These are phyloP conservation scores for Glarea lozoyensis DNA, from an alignment of 495 filamentous ascomycete species.

Conservation along the genomic window DNA sequence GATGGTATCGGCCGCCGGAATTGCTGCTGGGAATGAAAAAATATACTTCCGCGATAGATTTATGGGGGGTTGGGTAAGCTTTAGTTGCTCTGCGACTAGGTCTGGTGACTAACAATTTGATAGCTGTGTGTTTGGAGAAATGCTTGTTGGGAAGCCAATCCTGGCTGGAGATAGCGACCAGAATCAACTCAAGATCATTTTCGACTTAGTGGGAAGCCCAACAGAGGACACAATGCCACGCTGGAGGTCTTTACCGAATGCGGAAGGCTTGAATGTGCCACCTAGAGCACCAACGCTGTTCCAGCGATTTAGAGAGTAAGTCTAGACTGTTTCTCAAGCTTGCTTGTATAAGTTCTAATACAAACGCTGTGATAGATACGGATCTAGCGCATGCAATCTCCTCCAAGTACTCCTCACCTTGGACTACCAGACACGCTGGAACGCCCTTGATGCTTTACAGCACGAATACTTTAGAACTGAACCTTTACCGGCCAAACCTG, in stretches of 20 bases:
- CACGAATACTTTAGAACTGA: slow-evolving; percentile 81
- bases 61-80: slow-evolving; percentile 92
- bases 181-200: slow-evolving; percentile 86
- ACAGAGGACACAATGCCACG: slow-evolving; percentile 91
- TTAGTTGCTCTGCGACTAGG: background rate
- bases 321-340: background rate
- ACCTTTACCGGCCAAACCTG: slow-evolving; percentile 71
- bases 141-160: slow-evolving; percentile 92
- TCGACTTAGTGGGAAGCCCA: slow-evolving; percentile 85
- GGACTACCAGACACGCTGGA: slow-evolving; percentile 80
- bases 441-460: slow-evolving; percentile 87
- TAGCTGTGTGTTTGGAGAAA: slow-evolving; percentile 95
- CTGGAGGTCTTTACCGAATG: slow-evolving; percentile 73
- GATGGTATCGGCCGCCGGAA: slow-evolving; percentile 97
- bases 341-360: background rate
- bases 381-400: slow-evolving; percentile 62
- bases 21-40: slow-evolving; percentile 73
- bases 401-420: slow-evolving; percentile 77
- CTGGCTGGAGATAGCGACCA: slow-evolving; percentile 80
- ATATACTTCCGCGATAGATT: slow-evolving; percentile 94
- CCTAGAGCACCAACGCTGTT: slow-evolving; percentile 56
- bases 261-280: slow-evolving; percentile 61
- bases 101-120: slow-evolving; percentile 18
- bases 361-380: slow-evolving; percentile 22
- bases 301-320: slow-evolving; percentile 63